Percentiles rank a stretch among this genome's conserved stretches.
Evolutionary conservation across 2,329 filamentous ascomycete genomes (phyloP).

Genomic region (Botrytis paeoniae): DNA sequence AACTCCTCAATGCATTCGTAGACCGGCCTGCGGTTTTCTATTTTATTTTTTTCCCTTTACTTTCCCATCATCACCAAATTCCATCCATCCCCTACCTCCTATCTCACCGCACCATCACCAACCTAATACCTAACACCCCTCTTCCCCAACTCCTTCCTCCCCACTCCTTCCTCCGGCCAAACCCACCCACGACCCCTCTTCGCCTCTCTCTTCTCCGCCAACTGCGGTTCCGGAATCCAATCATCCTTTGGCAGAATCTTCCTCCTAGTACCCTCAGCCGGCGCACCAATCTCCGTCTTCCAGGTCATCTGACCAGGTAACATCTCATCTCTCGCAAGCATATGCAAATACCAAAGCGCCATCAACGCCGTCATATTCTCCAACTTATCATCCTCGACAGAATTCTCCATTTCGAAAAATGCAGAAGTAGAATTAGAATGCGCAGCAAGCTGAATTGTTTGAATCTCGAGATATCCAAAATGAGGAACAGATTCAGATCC

Average conservation of each 20-base stretch:
- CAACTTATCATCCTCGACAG: slow-evolving; percentile 40
- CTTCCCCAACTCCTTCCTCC: slow-evolving; percentile 68
- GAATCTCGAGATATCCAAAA: slow-evolving; percentile 85
- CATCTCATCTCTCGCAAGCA: slow-evolving; percentile 62
- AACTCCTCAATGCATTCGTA: not conserved
- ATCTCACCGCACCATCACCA: no score
- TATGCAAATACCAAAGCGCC: slow-evolving; percentile 75
- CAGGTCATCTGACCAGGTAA: slow-evolving; percentile 59
- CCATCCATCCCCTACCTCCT: no score
- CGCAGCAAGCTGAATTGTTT: slow-evolving; percentile 55
- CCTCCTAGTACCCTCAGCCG: slow-evolving; percentile 67
- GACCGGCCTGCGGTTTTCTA: not conserved
- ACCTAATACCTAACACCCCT: slow-evolving; percentile 55
- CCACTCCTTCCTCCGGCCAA: slow-evolving; percentile 69
- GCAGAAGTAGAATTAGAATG: slow-evolving; percentile 24
- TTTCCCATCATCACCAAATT: no score
- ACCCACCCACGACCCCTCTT: slow-evolving; percentile 74
- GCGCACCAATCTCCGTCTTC: slow-evolving; percentile 70
- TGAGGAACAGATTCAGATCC: slow-evolving; percentile 69
- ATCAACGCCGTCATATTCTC: slow-evolving; percentile 71
- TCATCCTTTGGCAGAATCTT: slow-evolving; percentile 67
- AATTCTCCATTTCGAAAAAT: slow-evolving; percentile 20
- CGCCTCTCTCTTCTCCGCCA: slow-evolving; percentile 71
- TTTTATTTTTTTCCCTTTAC: not conserved
- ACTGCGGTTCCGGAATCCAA: slow-evolving; percentile 73